A percentile compares a stretch with the other conserved stretches of the same genome.
Evolutionary conservation across 169 alveolate species (phyloP).

Genomic region (Plasmodium gallinaceum): DNA sequence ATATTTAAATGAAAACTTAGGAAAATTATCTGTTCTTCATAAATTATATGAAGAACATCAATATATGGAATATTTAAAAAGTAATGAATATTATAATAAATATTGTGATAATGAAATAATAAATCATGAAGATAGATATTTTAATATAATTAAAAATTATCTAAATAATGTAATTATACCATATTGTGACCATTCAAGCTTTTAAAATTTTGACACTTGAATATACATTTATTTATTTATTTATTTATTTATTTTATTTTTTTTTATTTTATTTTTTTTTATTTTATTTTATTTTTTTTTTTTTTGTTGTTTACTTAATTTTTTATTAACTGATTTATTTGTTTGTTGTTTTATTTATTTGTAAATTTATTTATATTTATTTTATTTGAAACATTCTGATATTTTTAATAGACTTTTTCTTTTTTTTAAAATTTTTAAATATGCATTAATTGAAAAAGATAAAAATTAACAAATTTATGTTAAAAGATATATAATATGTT

Average conservation of each 20-base stretch:
- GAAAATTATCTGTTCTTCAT: constrained; percentile 20
- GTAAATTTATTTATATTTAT: too few species aligned
- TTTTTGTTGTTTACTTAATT: not conserved
- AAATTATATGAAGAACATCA: constrained; percentile 27
- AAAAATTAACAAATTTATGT: not conserved
- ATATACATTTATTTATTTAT: not conserved
- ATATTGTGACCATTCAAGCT: not conserved
- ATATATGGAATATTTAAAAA: not conserved
- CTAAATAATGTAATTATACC: constrained; percentile 16
- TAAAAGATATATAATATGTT: not conserved
- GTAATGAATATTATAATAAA: not conserved
- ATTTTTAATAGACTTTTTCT: not conserved
- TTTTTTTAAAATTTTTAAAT: not conserved
- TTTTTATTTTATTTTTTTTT: not conserved
- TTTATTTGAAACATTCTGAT: too few species aligned
- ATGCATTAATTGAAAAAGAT: not conserved
- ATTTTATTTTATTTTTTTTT: not conserved
- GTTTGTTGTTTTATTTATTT: not conserved
- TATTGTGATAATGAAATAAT: not conserved
- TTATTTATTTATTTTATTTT: not conserved
- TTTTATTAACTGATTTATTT: not conserved
- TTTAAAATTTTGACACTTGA: not conserved
- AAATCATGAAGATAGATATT: constrained; percentile 22
- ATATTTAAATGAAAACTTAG: constrained; percentile 21
- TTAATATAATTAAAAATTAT: constrained; percentile 11